These are phyloP conservation scores for Pseudocercospora crystallina DNA, from an alignment of 2,329 filamentous ascomycete species.

Conservation along the genomic window DNA sequence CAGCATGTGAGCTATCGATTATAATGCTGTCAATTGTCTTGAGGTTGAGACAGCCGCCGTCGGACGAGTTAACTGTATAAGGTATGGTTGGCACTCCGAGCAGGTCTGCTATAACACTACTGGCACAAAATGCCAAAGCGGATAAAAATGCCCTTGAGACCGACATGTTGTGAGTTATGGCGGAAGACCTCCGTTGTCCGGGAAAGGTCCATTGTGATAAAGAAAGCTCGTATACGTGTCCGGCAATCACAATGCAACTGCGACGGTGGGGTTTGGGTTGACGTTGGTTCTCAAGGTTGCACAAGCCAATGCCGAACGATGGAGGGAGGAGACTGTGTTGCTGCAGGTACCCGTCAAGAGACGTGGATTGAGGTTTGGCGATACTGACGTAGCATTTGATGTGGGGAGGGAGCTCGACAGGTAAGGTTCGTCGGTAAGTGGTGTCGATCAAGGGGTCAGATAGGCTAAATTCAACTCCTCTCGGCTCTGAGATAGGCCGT, in stretches of 20 bases:
- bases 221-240: no score
- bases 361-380: not conserved
- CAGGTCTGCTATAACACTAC: constrained; percentile 9
- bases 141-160: not conserved
- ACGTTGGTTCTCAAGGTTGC: constrained; percentile 4
- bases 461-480: constrained; percentile 5
- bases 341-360: not conserved
- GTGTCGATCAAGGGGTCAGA: not conserved
- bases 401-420: constrained; percentile 1
- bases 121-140: not conserved
- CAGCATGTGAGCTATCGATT: constrained; percentile 46
- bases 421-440: not conserved
- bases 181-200: not conserved
- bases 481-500: not conserved
- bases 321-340: constrained; percentile 5
- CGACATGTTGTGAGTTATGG: not conserved
- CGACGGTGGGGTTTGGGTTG: not conserved
- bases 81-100: constrained; percentile 20
- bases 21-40: constrained; percentile 35
- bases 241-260: no score
- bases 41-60: constrained; percentile 5
- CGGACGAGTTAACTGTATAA: not conserved
- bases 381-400: constrained; percentile 17
- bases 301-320: not conserved
- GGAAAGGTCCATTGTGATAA: no score